A percentile compares a stretch with the other conserved stretches of the same genome.
Conservation (phyloP, 2,329 filamentous ascomycete genomes). For the Ophiosphaerella narmari region DNA sequence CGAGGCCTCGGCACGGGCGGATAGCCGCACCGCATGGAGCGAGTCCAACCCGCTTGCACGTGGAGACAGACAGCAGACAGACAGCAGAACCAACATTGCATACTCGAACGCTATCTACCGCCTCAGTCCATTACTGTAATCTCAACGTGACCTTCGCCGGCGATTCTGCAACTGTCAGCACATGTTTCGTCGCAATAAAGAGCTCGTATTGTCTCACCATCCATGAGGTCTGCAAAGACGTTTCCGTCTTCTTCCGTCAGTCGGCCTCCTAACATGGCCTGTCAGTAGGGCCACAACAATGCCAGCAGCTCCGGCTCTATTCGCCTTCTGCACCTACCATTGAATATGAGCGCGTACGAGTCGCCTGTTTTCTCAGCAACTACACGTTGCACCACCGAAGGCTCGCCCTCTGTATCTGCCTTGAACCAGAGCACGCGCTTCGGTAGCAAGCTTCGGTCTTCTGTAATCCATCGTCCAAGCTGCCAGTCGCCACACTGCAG, state of each 20-base stretch:
- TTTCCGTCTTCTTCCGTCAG: constrained; percentile 20
- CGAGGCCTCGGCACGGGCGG: constrained; percentile 3
- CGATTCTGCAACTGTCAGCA: constrained; percentile 8
- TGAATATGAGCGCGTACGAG: constrained; percentile 21
- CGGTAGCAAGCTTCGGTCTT: constrained; percentile 29
- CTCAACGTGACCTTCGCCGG: constrained; percentile 11
- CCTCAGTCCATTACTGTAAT: constrained; percentile 3
- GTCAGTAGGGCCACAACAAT: not conserved
- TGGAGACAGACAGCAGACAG: not conserved
- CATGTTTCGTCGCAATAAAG: not conserved
- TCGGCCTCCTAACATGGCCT: constrained; percentile 2
- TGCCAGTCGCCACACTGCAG: constrained; percentile 25
- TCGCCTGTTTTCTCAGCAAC: constrained; percentile 21
- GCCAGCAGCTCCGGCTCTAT: not conserved
- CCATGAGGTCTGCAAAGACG: constrained; percentile 22
- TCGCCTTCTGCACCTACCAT: constrained; percentile 7
- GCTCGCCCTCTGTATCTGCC: not conserved
- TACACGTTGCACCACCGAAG: constrained; percentile 13
- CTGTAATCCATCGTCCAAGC: constrained; percentile 22
- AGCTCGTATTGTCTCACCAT: constrained; percentile 10
- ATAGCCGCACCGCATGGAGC: not conserved
- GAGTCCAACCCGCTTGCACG: constrained; percentile 7
- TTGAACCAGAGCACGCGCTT: constrained; percentile 35
- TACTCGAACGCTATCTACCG: not conserved
- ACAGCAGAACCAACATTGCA: no score